Evolutionary conservation across 768 basidiomycete species (phyloP).

Genomic region (Leccinum boreale): DNA sequence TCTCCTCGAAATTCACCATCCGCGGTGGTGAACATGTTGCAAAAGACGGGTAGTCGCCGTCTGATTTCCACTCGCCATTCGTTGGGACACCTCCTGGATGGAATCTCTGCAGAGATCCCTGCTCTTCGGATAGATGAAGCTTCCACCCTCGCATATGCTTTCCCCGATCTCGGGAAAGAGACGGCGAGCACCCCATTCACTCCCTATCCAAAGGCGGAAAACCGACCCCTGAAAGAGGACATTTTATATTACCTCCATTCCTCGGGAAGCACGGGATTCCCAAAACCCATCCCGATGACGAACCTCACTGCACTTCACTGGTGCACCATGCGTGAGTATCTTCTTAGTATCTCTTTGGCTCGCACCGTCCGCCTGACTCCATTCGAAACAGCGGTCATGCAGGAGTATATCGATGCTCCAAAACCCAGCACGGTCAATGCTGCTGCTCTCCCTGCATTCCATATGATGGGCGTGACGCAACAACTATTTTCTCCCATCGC

Average conservation of each 20-base stretch:
- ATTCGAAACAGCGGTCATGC: background rate
- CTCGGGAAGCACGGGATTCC: conserved; percentile 48
- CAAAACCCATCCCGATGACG: conserved; percentile 39
- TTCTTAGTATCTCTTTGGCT: background rate
- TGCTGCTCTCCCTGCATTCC: background rate
- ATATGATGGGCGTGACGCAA: background rate
- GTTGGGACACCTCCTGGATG: conserved; percentile 29
- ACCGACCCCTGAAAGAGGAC: conserved; percentile 11
- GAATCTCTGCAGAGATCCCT: conserved; percentile 23
- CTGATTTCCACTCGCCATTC: conserved; percentile 35
- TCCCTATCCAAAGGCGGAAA: conserved; percentile 7
- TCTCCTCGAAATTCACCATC: conserved; percentile 36
- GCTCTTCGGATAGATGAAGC: conserved; percentile 14
- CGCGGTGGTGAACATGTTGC: conserved; percentile 35
- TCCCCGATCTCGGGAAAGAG: conserved; percentile 8
- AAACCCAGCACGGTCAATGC: background rate
- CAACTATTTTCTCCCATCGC: background rate
- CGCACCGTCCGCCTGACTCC: background rate
- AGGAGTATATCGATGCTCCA: background rate
- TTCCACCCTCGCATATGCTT: conserved; percentile 8
- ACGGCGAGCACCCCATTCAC: background rate
- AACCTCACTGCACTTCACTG: conserved; percentile 32
- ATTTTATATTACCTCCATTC: conserved; percentile 42
- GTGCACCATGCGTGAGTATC: conserved; percentile 33
- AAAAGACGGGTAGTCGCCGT: conserved; percentile 36